Conservation (phyloP, 139 green algal species). For the Coccomyxa sp. region DNA sequence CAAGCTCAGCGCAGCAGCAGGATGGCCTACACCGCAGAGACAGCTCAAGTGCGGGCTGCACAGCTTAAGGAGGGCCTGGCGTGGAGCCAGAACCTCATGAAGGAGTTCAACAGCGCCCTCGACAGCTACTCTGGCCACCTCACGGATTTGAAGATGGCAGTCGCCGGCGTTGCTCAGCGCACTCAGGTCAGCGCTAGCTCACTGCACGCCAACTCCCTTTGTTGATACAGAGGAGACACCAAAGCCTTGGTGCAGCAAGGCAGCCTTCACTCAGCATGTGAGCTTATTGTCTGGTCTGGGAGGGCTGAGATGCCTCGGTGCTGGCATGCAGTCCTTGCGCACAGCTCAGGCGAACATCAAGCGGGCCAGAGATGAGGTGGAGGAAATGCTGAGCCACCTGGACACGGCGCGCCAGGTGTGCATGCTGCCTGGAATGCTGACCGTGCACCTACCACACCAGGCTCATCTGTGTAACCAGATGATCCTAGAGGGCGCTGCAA, state of each 20-base stretch:
- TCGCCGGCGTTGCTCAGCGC: constrained; percentile 1
- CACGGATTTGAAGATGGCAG: background rate
- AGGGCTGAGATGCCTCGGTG: background rate
- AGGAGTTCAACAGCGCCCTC: background rate
- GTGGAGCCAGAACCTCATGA: constrained; percentile 2
- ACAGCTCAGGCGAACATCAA: constrained; percentile 25
- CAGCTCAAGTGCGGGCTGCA: background rate
- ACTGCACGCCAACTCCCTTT: too few relatives aligned
- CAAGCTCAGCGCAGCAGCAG: background rate
- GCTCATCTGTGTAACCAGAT: too few relatives aligned
- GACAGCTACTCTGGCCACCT: constrained; percentile 3
- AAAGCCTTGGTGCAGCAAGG: too few relatives aligned
- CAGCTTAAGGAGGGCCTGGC: background rate
- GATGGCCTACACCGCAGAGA: background rate
- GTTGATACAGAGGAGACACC: too few relatives aligned
- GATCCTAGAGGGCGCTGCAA: too few relatives aligned
- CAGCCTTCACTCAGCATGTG: too few relatives aligned
- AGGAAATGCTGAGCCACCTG: constrained; percentile 34
- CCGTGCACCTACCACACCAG: too few relatives aligned
- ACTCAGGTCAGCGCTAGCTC: too few relatives aligned
- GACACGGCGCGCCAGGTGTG: constrained; percentile 30
- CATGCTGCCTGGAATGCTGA: background rate
- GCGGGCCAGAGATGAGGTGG: constrained; percentile 18
- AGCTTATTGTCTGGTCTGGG: background rate
- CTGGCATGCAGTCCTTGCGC: constrained; percentile 13